Conservation (phyloP, 805 yeast species). For the Blastobotrys mokoenaii region DNA sequence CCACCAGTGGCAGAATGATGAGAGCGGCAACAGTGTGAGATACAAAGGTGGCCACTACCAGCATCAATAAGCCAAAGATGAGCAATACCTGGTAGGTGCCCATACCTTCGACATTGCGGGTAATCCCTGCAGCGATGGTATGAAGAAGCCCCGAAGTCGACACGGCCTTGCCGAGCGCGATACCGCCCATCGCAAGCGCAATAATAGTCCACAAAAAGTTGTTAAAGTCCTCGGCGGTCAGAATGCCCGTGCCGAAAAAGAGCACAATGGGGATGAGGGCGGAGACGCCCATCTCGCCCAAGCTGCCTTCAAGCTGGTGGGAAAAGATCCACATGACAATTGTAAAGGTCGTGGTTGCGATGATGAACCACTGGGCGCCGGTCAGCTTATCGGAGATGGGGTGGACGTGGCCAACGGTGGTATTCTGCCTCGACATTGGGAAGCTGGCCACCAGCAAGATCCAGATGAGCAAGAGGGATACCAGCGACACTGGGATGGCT, state of each 20-base stretch:
- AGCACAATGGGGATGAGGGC: slow-evolving; percentile 83
- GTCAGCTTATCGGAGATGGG: slow-evolving; percentile 60
- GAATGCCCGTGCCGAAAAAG: slow-evolving; percentile 85
- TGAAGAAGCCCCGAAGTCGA: slow-evolving; percentile 79
- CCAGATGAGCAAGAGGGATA: slow-evolving; percentile 66
- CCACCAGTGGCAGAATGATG: slow-evolving; percentile 82
- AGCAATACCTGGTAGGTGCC: slow-evolving; percentile 66
- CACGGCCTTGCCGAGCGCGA: slow-evolving; percentile 91
- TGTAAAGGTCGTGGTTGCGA: slow-evolving; percentile 57
- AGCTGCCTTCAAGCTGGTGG: slow-evolving; percentile 55
- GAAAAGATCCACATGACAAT: slow-evolving; percentile 87
- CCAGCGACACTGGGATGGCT: slow-evolving; percentile 67
- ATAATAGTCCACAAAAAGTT: slow-evolving; percentile 96
- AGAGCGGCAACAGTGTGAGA: slow-evolving; percentile 96
- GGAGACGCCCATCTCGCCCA: slow-evolving; percentile 97
- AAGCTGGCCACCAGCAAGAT: slow-evolving; percentile 57
- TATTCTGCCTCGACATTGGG: slow-evolving; percentile 39
- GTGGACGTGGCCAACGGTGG: slow-evolving; percentile 46
- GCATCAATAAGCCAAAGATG: slow-evolving; percentile 72
- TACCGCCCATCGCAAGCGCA: slow-evolving; percentile 95
- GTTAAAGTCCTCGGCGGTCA: slow-evolving; percentile 86
- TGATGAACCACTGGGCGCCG: slow-evolving; percentile 65
- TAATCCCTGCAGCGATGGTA: slow-evolving; percentile 67
- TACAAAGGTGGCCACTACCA: slow-evolving; percentile 86
- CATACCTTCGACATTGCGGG: slow-evolving; percentile 53